Base-by-base conservation (phyloP, 768 basidiomycete species). In the Suillus sp. region DNA sequence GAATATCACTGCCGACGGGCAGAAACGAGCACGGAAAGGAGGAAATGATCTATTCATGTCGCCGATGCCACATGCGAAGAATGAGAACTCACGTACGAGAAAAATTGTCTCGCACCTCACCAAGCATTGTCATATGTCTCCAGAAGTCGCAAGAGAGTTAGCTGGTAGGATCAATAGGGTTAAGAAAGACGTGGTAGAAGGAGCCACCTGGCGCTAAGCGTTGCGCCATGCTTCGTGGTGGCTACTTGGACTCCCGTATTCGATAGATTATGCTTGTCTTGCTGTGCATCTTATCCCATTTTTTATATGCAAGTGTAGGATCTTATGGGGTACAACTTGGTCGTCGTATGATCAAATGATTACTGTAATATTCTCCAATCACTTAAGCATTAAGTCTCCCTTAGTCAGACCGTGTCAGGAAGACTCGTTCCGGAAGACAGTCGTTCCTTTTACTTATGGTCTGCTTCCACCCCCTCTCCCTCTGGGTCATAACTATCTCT, bases 131-230 rank as follows among this genome's bases (percentile, higher is more conserved):
- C 54, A 51, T 4, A 27, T 74, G 20, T 69, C 70, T 6, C 16
- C 62, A 16, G 73, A 74, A 10, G 60, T 75, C 0, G 73, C 73
- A 2, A 64, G 66, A 11, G 64, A 65, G 16, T 65, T 74, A n/a
- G 64, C 56, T 25, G 14, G 13, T 25, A 14, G 22, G 45, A 47
- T 47, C 45, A 22, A 22, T 10, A 45, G 9, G 9, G 5, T 32
- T 5, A 32, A 32, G 30, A 32, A 32, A 32, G 30, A 32, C 30
- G 30, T 32, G 30, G 30, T 43, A 43, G 7, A n/a, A 43, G 18
- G 2, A n/a, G 10, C 45, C 22, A 4, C 45, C 22, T 22, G n/a
- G 22, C 10, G 3, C 16, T 11, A 6, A 38, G 16, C 14, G 16
- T 38, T 38, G 38, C 38, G 16, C 13, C 6, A 16, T 16, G 38